Evolutionary conservation across 1,284 basidiomycete genomes (phyloP), one percentile per base, ranked within the genome.

Genomic region (Puccinia hordei): DNA sequence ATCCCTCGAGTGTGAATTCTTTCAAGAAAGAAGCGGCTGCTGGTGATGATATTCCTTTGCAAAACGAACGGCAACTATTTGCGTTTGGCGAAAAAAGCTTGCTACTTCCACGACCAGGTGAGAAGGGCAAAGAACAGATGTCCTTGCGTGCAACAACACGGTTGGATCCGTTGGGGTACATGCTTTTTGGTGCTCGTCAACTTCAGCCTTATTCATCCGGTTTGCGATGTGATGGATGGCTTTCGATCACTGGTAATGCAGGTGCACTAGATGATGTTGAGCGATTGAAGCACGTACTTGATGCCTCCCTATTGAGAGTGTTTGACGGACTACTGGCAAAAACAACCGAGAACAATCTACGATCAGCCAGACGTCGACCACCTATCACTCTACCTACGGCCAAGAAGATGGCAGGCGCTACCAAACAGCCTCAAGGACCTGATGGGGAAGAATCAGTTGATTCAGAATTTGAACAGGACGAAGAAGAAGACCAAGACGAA

Each of bases 171-270:
- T 88, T 98, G 88, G 92, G 92, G 0, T 97, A 95, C 85, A 90
- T 97, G 87, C 88, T 98, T 13, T 98, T 98, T 83, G 95, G 95
- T 17, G 94, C 94, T 0, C 91, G 93, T 85, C 89, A 91, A 78
- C 89, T 95, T 59, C 74, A 82, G 17, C 87, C 89, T 80, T 89
- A 82, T 38, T 65, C 83, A 71, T 59, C 83, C 53, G 83, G 84
- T 15, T 81, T 85, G 59, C 91, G 92, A 84, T 95, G 93, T 85
- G 95, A 98, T 84, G 90, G 90, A 65, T 98, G 95, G 95, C 87
- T 98, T 30, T 93, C 94, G 13, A 89, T 98, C 73, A 88, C 90
- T 35, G 95, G 95, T 61, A 84, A 92, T 82, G 85, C 91, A 81
- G 90, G 92, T 83, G 90, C 90, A 6, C 87, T 98, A 82, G 93